A percentile compares a stretch with the other conserved stretches of the same genome.
phyloP scores from a whole-genome alignment of 2,329 filamentous ascomycete genomes.

The Aspergillus texensis region DNA sequence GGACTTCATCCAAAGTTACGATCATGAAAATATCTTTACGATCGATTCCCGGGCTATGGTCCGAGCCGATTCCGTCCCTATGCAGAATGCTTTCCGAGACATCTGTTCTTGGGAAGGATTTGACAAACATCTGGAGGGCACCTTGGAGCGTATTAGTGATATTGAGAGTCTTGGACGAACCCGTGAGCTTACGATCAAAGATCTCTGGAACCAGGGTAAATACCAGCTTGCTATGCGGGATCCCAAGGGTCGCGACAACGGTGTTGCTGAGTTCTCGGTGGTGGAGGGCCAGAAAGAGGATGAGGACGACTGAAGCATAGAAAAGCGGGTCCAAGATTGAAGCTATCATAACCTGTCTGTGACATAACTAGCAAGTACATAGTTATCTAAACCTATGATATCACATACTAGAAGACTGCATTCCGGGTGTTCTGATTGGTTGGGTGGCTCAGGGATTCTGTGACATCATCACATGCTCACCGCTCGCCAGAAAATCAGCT shows the following conservation, averaged over 20 bases:
- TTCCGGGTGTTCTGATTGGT: not conserved
- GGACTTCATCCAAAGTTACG: conserved; percentile 91
- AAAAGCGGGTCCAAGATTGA: not conserved
- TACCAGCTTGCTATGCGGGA: conserved; percentile 66
- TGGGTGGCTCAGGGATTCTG: conserved; percentile 1
- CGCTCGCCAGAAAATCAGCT: conserved; percentile 25
- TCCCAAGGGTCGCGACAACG: conserved; percentile 49
- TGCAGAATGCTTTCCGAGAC: conserved; percentile 88
- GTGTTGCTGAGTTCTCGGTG: conserved; percentile 52
- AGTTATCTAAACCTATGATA: too few species aligned
- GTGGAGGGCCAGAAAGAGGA: conserved; percentile 37
- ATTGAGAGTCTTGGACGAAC: conserved; percentile 94
- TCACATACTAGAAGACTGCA: too few species aligned
- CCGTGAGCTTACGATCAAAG: conserved; percentile 93
- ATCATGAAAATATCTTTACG: conserved; percentile 92
- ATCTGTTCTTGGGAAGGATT: conserved; percentile 80
- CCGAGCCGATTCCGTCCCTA: conserved; percentile 89
- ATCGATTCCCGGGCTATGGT: conserved; percentile 88
- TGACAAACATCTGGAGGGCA: conserved; percentile 77
- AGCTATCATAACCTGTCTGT: conserved; percentile 3
- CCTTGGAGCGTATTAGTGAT: conserved; percentile 80
- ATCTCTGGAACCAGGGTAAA: conserved; percentile 80
- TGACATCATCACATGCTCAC: conserved; percentile 43
- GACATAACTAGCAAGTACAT: not conserved
- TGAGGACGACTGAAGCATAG: conserved; percentile 30